phyloP scores from a whole-genome alignment of 1,284 basidiomycete species.

The Microbotryum violaceum region DNA sequence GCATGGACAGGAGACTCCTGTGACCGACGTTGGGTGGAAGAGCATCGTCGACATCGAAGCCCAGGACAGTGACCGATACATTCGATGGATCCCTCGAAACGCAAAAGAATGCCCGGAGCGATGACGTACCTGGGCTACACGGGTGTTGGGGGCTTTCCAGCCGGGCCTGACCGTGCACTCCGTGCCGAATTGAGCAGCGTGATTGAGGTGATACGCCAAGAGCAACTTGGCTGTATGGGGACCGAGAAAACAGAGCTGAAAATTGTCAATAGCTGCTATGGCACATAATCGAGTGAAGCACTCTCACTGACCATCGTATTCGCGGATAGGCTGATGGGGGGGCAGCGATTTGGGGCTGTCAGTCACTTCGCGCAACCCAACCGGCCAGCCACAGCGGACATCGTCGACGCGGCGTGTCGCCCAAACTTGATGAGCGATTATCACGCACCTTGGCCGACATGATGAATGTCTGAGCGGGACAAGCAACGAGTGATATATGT shows the following conservation, averaged over 20 bases:
- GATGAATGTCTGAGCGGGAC: not conserved
- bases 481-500: not conserved
- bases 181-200: slow-evolving; percentile 59
- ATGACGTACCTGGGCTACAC: slow-evolving; percentile 55
- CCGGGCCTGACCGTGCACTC: slow-evolving; percentile 50
- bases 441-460: slow-evolving; percentile 8
- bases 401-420: not conserved
- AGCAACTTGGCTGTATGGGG: slow-evolving; percentile 60
- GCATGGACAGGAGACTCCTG: not conserved
- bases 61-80: not conserved
- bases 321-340: slow-evolving; percentile 23
- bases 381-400: not conserved
- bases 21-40: not conserved
- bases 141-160: slow-evolving; percentile 43
- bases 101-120: not conserved
- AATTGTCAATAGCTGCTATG: not conserved
- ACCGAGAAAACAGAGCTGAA: not conserved
- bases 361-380: not conserved
- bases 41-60: not conserved
- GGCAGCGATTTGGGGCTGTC: not conserved
- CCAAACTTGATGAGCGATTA: not conserved
- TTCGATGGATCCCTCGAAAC: not conserved
- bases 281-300: not conserved
- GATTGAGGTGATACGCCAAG: slow-evolving; percentile 85
- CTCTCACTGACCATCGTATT: slow-evolving; percentile 27